Conservation (phyloP, 2,329 filamentous ascomycete genomes). For the Cytospora chrysosperma region DNA sequence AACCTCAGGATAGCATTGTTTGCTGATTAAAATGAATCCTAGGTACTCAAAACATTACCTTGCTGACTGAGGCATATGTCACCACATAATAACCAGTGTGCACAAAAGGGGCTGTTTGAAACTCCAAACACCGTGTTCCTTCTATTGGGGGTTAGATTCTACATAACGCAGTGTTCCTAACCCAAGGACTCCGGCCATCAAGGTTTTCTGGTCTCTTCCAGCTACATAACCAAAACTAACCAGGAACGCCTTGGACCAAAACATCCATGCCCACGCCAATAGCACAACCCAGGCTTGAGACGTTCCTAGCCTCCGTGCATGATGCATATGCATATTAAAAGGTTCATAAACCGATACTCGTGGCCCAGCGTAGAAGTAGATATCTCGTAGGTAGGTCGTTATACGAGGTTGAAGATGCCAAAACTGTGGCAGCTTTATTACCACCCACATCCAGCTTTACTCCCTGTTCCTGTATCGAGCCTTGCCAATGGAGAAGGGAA, state of each 20-base stretch:
- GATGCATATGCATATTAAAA: conserved; percentile 25
- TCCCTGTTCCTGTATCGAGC: conserved; percentile 70
- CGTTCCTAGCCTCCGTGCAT: conserved; percentile 7
- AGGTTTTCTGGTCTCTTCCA: conserved; percentile 2
- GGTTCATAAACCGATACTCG: conserved; percentile 14
- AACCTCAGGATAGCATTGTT: neutral
- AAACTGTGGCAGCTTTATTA: neutral
- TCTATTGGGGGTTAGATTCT: conserved; percentile 20
- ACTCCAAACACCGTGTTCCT: conserved; percentile 3
- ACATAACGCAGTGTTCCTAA: conserved; percentile 15
- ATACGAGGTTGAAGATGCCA: conserved; percentile 6
- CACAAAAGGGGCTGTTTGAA: neutral
- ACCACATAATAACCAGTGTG: neutral
- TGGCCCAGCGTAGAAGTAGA: conserved; percentile 19
- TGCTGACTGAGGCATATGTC: neutral
- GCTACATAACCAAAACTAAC: conserved; percentile 13
- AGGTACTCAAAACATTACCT: neutral
- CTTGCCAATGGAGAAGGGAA: conserved; percentile 91
- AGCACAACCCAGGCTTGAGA: conserved; percentile 12
- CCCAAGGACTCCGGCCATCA: conserved; percentile 4
- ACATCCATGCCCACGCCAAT: conserved; percentile 16
- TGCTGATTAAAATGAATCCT: neutral
- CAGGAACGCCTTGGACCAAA: conserved; percentile 18
- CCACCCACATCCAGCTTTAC: conserved; percentile 27
- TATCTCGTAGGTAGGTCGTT: conserved; percentile 1